Percentiles rank a stretch among this genome's conserved stretches.
Conservation (phyloP, 2,329 filamentous ascomycete species). For the Xylariaceae sp. region DNA sequence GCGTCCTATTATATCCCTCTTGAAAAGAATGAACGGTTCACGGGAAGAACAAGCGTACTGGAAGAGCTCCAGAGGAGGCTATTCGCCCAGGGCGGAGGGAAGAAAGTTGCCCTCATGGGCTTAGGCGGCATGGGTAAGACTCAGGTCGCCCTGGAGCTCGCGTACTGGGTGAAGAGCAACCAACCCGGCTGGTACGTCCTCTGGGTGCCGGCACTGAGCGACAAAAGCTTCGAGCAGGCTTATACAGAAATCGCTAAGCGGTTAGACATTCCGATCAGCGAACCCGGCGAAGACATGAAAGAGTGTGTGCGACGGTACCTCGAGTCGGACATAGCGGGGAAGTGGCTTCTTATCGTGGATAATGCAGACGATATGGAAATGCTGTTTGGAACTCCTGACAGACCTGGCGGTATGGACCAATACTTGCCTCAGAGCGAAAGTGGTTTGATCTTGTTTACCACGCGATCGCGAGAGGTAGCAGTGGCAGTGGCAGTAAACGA, state of each 20-base stretch:
- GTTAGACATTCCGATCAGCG: neutral
- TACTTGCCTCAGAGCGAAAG: conserved; percentile 35
- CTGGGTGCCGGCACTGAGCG: conserved; percentile 41
- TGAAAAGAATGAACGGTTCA: neutral
- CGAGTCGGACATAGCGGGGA: conserved; percentile 25
- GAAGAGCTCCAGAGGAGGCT: conserved; percentile 3
- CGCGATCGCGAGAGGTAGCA: conserved; percentile 33
- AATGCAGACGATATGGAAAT: conserved; percentile 40
- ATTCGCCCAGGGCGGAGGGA: neutral
- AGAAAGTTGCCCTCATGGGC: conserved; percentile 29
- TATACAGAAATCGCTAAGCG: conserved; percentile 33
- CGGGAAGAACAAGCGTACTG: neutral
- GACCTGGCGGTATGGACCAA: conserved; percentile 19
- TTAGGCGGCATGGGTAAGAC: conserved; percentile 44
- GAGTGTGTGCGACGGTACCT: conserved; percentile 25
- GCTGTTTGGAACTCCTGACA: conserved; percentile 17
- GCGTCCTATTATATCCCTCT: neutral
- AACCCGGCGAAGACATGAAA: conserved; percentile 4
- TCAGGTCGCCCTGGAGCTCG: conserved; percentile 38
- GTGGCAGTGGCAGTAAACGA: conserved; percentile 24
- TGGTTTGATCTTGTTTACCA: conserved; percentile 38
- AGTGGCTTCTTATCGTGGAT: conserved; percentile 41
- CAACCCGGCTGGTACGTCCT: conserved; percentile 39
- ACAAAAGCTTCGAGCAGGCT: conserved; percentile 39
- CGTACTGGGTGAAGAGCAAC: conserved; percentile 36